These are phyloP conservation scores for Alloteropsis semialata DNA, from an alignment of 176 grass and related monocot species.

Conservation along the genomic window DNA sequence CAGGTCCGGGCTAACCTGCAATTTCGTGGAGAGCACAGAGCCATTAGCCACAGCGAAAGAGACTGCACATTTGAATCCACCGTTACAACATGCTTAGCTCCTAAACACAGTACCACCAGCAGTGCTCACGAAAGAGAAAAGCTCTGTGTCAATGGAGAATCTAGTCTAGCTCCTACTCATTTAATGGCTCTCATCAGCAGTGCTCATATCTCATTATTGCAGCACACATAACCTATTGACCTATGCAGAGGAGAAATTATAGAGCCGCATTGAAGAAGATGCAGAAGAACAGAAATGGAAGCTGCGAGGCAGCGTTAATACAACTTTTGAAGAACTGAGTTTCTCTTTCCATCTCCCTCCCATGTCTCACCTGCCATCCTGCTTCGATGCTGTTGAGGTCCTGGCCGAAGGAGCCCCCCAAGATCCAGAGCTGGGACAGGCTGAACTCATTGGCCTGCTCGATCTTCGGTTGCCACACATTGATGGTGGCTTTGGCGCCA, in stretches of 20 bases:
- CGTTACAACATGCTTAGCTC: conserved; percentile 25
- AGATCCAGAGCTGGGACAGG: conserved; percentile 87
- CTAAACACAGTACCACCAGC: not conserved
- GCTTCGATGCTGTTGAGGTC: conserved; percentile 96
- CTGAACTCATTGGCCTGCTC: conserved; percentile 82
- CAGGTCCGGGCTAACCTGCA: conserved; percentile 84
- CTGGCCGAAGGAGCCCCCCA: conserved; percentile 78
- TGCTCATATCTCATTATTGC: conserved; percentile 34
- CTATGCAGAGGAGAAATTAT: conserved; percentile 45
- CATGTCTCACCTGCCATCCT: conserved; percentile 76
- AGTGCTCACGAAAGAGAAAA: conserved; percentile 12
- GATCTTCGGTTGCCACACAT: conserved; percentile 88
- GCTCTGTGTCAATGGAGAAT: not conserved
- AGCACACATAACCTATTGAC: conserved; percentile 35
- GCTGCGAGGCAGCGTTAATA: conserved; percentile 40
- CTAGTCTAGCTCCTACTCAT: conserved; percentile 24
- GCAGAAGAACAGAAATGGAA: conserved; percentile 48
- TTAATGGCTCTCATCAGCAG: conserved; percentile 18
- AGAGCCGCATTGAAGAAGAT: conserved; percentile 11
- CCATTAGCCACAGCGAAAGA: conserved; percentile 13
- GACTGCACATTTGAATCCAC: not conserved
- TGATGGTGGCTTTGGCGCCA: conserved; percentile 86
- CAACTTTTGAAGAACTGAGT: conserved; percentile 30
- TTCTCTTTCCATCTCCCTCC: not conserved
- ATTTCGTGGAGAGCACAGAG: conserved; percentile 26